Evolutionary conservation across 176 grass and related monocot species (phyloP).

Genomic region (Otatea glauca): DNA sequence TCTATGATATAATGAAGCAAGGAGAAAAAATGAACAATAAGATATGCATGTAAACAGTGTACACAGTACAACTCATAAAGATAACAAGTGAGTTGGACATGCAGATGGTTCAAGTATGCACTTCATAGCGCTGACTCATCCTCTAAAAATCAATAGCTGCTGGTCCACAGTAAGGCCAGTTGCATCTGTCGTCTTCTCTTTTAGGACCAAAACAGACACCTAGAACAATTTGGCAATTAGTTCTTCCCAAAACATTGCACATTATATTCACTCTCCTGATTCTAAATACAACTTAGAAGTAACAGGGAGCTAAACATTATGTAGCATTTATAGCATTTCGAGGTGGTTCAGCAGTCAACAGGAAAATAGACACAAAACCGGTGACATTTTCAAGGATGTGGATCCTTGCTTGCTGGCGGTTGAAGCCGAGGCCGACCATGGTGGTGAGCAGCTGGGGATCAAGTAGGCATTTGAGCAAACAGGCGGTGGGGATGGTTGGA

Average conservation of each 20-base stretch:
- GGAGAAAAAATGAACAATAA: background rate
- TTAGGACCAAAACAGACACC: slow-evolving; percentile 65
- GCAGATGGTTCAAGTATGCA: background rate
- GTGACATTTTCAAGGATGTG: too few species aligned
- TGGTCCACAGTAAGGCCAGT: slow-evolving; percentile 70
- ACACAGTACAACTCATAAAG: background rate
- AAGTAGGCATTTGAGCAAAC: too few species aligned
- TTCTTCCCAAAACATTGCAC: background rate
- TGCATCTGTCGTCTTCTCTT: slow-evolving; percentile 67
- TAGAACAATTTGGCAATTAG: slow-evolving; percentile 41
- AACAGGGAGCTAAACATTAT: background rate
- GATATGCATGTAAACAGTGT: background rate
- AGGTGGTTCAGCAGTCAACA: background rate
- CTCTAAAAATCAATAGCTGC: slow-evolving; percentile 86
- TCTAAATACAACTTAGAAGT: background rate
- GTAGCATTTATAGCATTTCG: background rate
- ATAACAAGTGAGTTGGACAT: background rate
- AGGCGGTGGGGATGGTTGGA: too few species aligned
- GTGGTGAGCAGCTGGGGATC: too few species aligned
- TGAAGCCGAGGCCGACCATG: too few species aligned
- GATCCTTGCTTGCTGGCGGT: too few species aligned
- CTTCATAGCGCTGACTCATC: slow-evolving; percentile 49
- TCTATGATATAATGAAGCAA: background rate
- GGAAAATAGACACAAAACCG: background rate
- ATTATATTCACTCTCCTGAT: background rate